Percentiles rank a stretch among this genome's conserved stretches.
Evolutionary conservation across 1,284 basidiomycete genomes (phyloP).

Genomic region (Naganishia cerealis): DNA sequence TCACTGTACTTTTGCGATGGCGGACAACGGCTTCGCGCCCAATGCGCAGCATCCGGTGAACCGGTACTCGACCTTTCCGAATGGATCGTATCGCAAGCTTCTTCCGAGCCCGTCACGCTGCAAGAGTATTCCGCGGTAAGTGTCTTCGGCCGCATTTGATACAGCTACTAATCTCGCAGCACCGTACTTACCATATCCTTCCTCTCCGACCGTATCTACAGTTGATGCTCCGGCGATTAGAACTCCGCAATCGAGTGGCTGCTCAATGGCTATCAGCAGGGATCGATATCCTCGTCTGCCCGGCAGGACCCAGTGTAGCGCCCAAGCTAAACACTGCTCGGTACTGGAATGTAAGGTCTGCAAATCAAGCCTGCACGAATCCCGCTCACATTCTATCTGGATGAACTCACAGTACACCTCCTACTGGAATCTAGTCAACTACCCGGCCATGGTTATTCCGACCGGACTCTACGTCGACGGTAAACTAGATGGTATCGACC

Average conservation of each 20-base stretch:
- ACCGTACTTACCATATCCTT: not conserved
- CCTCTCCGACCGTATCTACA: slow-evolving; percentile 23
- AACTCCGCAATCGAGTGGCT: slow-evolving; percentile 40
- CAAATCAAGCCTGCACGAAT: not conserved
- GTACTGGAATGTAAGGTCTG: slow-evolving; percentile 40
- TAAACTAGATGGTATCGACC: slow-evolving; percentile 42
- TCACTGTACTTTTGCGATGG: slow-evolving; percentile 49
- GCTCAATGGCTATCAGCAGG: slow-evolving; percentile 38
- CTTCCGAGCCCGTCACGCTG: slow-evolving; percentile 36
- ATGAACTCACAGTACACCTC: slow-evolving; percentile 59
- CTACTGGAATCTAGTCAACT: slow-evolving; percentile 70
- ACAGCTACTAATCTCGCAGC: not conserved
- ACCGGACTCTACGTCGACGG: slow-evolving; percentile 62
- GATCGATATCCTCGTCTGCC: slow-evolving; percentile 50
- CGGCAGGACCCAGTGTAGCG: slow-evolving; percentile 46
- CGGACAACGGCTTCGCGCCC: slow-evolving; percentile 39
- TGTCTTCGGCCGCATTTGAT: too few species aligned
- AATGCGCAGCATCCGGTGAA: slow-evolving; percentile 40
- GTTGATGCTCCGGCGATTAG: slow-evolving; percentile 44
- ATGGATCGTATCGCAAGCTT: slow-evolving; percentile 40
- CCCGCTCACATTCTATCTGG: not conserved
- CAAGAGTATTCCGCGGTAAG: slow-evolving; percentile 43
- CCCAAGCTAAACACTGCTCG: slow-evolving; percentile 44
- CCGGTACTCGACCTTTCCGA: slow-evolving; percentile 45
- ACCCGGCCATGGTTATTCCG: slow-evolving; percentile 67